A percentile compares a stretch with the other conserved stretches of the same genome.
These are phyloP conservation scores for Yamadazyma scolyti DNA, from an alignment of 805 yeast genomes.

Conservation along the genomic window DNA sequence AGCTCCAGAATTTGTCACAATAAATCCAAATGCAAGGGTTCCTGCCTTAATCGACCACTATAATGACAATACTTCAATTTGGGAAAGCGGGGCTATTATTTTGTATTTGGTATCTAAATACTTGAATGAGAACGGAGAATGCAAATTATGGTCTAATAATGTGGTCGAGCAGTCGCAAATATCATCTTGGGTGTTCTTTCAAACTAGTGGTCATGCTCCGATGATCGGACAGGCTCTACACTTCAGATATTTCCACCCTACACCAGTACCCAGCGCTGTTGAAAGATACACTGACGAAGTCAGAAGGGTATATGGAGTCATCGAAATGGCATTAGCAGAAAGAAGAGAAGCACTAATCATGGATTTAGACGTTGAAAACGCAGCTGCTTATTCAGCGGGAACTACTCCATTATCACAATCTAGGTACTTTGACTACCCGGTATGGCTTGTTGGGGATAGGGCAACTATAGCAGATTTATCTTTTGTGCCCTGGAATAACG, in stretches of 20 bases:
- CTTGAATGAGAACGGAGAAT: slow-evolving; percentile 58
- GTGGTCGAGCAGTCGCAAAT: slow-evolving; percentile 79
- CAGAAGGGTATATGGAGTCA: slow-evolving; percentile 86
- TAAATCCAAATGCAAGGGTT: slow-evolving; percentile 93
- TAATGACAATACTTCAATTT: slow-evolving; percentile 72
- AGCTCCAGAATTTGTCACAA: slow-evolving; percentile 89
- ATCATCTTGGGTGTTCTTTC: slow-evolving; percentile 87
- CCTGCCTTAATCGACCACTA: slow-evolving; percentile 92
- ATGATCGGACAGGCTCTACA: slow-evolving; percentile 97
- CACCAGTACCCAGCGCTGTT: slow-evolving; percentile 81
- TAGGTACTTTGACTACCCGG: slow-evolving; percentile 86
- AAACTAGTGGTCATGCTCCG: slow-evolving; percentile 97
- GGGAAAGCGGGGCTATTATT: slow-evolving; percentile 95
- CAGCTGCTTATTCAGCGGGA: slow-evolving; percentile 83
- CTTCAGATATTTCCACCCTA: slow-evolving; percentile 85
- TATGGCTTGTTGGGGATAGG: slow-evolving; percentile 88
- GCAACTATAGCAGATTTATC: slow-evolving; percentile 83
- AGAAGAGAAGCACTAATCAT: slow-evolving; percentile 83
- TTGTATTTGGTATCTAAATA: slow-evolving; percentile 73
- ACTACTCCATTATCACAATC: slow-evolving; percentile 83
- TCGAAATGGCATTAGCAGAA: slow-evolving; percentile 93
- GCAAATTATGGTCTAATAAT: slow-evolving; percentile 78
- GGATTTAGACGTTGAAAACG: slow-evolving; percentile 85
- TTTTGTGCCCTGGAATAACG: slow-evolving; percentile 96
- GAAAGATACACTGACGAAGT: slow-evolving; percentile 92